A percentile compares a stretch with the other conserved stretches of the same genome.
phyloP scores from a whole-genome alignment of 2,329 filamentous ascomycete genomes.

The Neurospora sp. region DNA sequence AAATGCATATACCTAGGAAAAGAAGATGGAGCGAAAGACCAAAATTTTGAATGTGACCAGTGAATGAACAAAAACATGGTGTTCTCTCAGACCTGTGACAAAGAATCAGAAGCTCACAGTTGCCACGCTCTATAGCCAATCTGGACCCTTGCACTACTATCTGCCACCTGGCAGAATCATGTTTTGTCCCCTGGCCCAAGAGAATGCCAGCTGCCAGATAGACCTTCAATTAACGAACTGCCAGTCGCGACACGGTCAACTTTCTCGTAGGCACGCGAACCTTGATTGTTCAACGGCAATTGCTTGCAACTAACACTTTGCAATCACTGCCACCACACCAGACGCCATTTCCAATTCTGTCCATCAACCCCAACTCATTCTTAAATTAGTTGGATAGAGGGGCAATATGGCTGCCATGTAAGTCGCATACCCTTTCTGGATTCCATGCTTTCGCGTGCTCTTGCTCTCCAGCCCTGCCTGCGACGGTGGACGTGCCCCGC shows the following conservation, averaged over 20 bases:
- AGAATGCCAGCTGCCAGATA: not conserved
- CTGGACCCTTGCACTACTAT: not conserved
- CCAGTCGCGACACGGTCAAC: not conserved
- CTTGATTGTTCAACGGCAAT: not conserved
- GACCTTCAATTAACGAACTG: not conserved
- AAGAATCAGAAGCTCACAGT: not conserved
- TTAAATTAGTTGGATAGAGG: not conserved
- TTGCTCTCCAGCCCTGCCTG: not conserved
- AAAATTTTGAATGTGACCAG: not conserved
- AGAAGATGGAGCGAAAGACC: not conserved
- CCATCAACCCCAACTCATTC: not conserved
- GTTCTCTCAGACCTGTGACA: not conserved
- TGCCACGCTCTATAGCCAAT: not conserved
- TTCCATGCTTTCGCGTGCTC: not conserved
- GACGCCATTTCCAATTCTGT: not conserved
- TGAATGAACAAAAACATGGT: not conserved
- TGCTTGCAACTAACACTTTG: not conserved
- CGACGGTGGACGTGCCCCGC: not conserved
- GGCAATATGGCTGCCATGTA: conserved; percentile 17
- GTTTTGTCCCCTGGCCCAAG: not conserved
- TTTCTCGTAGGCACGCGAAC: not conserved
- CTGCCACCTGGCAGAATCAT: not conserved
- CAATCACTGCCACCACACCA: not conserved
- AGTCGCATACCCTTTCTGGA: conserved; percentile 2
- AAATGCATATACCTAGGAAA: not conserved